These are phyloP conservation scores for Pseudogymnoascus sp. DNA, from an alignment of 2,329 filamentous ascomycete species.

Conservation along the genomic window DNA sequence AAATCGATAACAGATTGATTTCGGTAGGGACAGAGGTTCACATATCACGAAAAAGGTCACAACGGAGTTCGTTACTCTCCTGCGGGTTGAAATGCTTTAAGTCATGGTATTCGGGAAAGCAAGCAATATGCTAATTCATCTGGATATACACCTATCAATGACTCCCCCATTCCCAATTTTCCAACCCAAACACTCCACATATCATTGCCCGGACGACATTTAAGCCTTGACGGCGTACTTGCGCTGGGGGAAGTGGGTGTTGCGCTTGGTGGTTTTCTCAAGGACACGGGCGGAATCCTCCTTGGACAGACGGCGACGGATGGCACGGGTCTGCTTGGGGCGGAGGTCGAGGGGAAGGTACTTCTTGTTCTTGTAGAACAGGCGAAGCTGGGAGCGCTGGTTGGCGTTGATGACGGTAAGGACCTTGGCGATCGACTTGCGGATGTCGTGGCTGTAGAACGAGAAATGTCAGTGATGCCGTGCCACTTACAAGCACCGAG, in stretches of 20 bases:
- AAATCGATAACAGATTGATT: neutral
- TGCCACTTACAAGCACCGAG: constrained; percentile 10
- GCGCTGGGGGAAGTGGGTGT: constrained; percentile 93
- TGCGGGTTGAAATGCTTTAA: neutral
- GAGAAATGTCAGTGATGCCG: constrained; percentile 15
- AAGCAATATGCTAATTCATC: constrained; percentile 10
- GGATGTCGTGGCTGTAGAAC: constrained; percentile 77
- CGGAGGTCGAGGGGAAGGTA: constrained; percentile 97
- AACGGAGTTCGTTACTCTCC: neutral
- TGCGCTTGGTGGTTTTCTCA: constrained; percentile 95
- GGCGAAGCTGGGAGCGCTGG: constrained; percentile 92
- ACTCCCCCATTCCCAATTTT: constrained; percentile 9
- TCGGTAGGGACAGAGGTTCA: neutral
- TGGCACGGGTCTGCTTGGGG: constrained; percentile 95
- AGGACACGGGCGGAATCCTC: constrained; percentile 78
- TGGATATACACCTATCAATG: constrained; percentile 8
- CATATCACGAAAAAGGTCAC: neutral
- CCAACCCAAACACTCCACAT: constrained; percentile 2
- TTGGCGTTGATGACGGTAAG: constrained; percentile 99
- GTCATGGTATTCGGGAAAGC: constrained; percentile 10
- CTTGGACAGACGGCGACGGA: constrained; percentile 88
- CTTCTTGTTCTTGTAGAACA: constrained; percentile 99
- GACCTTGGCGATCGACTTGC: constrained; percentile 98
- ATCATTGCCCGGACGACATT: constrained; percentile 28
- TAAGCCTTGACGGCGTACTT: constrained; percentile 93